Base-by-base conservation (phyloP, 2,329 filamentous ascomycete genomes). In the Fonsecaea monophora region DNA sequence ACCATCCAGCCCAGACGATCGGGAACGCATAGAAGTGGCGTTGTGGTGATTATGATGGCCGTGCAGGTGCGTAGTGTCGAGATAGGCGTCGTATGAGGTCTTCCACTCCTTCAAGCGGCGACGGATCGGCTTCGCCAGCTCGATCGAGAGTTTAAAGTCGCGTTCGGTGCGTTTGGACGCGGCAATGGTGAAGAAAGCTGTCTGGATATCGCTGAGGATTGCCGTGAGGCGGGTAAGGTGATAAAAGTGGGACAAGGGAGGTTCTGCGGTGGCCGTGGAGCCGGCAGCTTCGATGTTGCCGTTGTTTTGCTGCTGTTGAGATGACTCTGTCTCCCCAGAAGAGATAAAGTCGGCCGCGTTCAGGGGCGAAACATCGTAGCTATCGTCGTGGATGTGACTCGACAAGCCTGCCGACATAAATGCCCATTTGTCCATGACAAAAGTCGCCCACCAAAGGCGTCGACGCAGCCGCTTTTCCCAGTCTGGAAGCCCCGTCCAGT, bases 371-470 rank as follows among this genome's bases (percentile, higher is more conserved):
- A 66, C 64, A 32, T 66, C 64, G 38, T 30, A 50, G 34, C 63
- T 53, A 13, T 62, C 58, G 18, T 66, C 59, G 42, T 63, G 58
- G 34, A 66, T 58, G 25, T 62, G 64, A 25, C 53, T 59, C 15
- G 35, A 38, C 60, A 66, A 32, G 7, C 64, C 64, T n/a, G 42
- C 42, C 4, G 64, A 57, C 53, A 66, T 42, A 21, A 54, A 50
- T 32, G 40, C 34, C 64, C 64, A 66, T 62, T 66, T 62, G 10
- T 66, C 64, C 64, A 66, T 66, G 40, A 53, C 54, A 30, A 56
- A 62, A 7, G 53, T 13, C 15, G 64, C 64, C 64, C 64, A 66
- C 64, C 64, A 66, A 30, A 66, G 53, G 35, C 64, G 37, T 6
- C 54, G 64, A 6, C 64, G 64, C 10, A 66, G 64, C 48, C 30